A percentile compares a stretch with the other conserved stretches of the same genome.
Evolutionary conservation across 73 alveolate genomes (phyloP).

Genomic region (Tetrahymena elliotti): DNA sequence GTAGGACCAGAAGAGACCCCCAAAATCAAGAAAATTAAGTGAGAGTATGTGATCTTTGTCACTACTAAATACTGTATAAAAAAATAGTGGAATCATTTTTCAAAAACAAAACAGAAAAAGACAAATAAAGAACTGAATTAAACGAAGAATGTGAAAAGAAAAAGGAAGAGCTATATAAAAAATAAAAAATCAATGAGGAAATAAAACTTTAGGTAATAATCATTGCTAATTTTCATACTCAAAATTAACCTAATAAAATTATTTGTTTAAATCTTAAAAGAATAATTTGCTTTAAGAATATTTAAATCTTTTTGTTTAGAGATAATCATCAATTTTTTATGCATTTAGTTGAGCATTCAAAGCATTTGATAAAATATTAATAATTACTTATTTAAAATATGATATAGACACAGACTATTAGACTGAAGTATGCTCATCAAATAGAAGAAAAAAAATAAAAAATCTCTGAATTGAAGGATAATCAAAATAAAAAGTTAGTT

Average conservation of each 20-base stretch:
- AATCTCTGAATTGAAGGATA: neutral
- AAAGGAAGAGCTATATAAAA: neutral
- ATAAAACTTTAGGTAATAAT: neutral
- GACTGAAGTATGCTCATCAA: neutral
- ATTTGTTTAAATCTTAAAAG: no score
- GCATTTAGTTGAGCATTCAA: neutral
- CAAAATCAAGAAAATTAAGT: neutral
- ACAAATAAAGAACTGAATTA: neutral
- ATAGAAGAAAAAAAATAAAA: neutral
- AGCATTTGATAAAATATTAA: neutral
- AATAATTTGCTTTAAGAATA: no score
- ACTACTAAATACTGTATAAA: neutral
- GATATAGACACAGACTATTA: neutral
- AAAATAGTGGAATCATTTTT: neutral
- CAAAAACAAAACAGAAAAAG: neutral
- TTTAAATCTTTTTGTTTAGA: no score
- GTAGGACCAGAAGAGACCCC: neutral
- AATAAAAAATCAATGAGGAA: neutral
- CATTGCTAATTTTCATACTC: no score
- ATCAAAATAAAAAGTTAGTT: neutral
- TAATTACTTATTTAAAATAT: neutral
- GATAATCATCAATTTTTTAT: no score
- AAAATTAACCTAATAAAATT: no score
- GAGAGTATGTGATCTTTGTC: neutral
- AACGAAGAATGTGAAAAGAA: neutral